phyloP scores from a whole-genome alignment of 345 rosid genomes.

The Eucalyptus cloeziana region DNA sequence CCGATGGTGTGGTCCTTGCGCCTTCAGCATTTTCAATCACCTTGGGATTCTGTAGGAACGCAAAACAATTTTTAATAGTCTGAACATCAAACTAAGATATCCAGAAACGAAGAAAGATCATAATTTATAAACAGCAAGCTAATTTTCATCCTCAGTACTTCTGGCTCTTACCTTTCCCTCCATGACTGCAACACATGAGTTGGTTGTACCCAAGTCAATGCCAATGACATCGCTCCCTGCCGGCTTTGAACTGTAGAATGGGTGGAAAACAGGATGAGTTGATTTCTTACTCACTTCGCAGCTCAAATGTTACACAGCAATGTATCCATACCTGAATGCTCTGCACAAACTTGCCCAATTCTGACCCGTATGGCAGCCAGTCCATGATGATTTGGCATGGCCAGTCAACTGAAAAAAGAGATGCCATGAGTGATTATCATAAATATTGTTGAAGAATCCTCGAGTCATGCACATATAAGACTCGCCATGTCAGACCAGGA shows the following conservation, averaged over 20 bases:
- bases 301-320: neutral
- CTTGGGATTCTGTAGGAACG: conserved; percentile 44
- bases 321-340: conserved; percentile 54
- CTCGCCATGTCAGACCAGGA: neutral
- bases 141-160: neutral
- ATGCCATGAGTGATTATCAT: neutral
- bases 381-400: conserved; percentile 35
- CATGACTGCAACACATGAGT: conserved; percentile 97
- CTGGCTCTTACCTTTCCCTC: conserved; percentile 68
- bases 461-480: neutral
- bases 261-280: neutral
- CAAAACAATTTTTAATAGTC: neutral
- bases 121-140: neutral
- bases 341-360: conserved; percentile 43
- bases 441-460: neutral
- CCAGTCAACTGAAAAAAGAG: conserved; percentile 28
- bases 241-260: conserved; percentile 52
- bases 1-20: conserved; percentile 87
- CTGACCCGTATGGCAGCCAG: conserved; percentile 17
- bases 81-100: neutral
- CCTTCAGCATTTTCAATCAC: conserved; percentile 94
- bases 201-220: conserved; percentile 94
- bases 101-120: too few relatives aligned
- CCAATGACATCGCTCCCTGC: conserved; percentile 86
- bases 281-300: neutral